These are phyloP conservation scores for Candida peoriensis DNA, from an alignment of 805 yeast genomes.

Conservation along the genomic window DNA sequence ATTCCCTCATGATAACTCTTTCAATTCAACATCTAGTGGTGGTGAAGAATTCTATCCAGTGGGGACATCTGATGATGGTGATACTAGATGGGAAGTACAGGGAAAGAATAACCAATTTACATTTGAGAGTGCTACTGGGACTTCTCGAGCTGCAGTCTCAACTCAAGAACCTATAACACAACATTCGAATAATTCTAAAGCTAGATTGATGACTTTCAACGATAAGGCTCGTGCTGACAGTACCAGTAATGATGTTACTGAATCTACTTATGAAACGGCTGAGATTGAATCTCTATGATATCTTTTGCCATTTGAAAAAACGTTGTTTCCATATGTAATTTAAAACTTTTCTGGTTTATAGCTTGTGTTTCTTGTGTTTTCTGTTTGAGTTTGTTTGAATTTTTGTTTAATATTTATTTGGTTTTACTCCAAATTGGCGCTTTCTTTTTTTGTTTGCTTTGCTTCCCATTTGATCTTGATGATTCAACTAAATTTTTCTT, in stretches of 20 bases:
- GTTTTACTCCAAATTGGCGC: no score
- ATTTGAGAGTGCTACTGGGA: conserved; percentile 22
- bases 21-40: conserved; percentile 15
- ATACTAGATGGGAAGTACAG: conserved; percentile 19
- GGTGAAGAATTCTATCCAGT: conserved; percentile 25
- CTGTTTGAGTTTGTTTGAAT: not conserved
- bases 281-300: conserved; percentile 28
- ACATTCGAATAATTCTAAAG: conserved; percentile 19
- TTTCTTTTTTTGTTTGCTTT: no score
- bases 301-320: no score
- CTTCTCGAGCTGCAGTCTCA: conserved; percentile 20
- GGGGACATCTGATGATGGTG: conserved; percentile 13
- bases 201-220: conserved; percentile 32
- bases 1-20: conserved; percentile 15
- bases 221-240: conserved; percentile 29
- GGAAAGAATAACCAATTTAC: conserved; percentile 21
- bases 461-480: no score
- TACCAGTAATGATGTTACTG: conserved; percentile 26
- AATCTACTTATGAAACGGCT: conserved; percentile 23
- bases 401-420: not conserved
- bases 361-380: no score
- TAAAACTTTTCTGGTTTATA: no score
- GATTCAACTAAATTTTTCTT: no score
- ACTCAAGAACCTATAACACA: conserved; percentile 8
- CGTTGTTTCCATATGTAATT: no score